phyloP scores from a whole-genome alignment of 2,329 filamentous ascomycete genomes.

The Curvularia lunata region DNA sequence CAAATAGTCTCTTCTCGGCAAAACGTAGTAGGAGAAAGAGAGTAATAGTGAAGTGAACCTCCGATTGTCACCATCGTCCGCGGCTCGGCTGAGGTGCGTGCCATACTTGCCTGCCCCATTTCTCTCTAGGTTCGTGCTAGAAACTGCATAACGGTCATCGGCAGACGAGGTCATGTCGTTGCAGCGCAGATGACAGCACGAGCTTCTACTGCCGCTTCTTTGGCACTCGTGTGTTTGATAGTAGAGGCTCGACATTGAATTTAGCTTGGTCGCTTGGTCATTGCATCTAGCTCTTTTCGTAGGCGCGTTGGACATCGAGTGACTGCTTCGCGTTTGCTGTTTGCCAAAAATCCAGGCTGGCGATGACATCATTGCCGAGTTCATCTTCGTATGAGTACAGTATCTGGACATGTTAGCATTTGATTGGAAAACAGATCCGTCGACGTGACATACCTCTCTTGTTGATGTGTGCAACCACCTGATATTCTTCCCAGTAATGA shows the following conservation, averaged over 20 bases:
- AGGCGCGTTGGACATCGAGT: slow-evolving; percentile 35
- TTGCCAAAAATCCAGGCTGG: slow-evolving; percentile 93
- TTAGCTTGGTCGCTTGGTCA: background rate
- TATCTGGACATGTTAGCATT: slow-evolving; percentile 66
- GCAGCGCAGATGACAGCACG: background rate
- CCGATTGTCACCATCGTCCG: slow-evolving; percentile 13
- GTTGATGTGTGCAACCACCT: slow-evolving; percentile 97
- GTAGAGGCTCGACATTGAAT: slow-evolving; percentile 9
- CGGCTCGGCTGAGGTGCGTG: slow-evolving; percentile 13
- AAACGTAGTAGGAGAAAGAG: background rate
- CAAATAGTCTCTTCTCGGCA: slow-evolving; percentile 10
- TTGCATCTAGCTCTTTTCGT: slow-evolving; percentile 34
- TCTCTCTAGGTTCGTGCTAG: background rate
- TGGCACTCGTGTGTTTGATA: slow-evolving; percentile 10
- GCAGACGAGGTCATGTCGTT: slow-evolving; percentile 3
- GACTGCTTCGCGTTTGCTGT: slow-evolving; percentile 38
- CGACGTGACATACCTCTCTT: slow-evolving; percentile 73
- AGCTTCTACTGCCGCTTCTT: background rate
- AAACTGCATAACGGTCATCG: slow-evolving; percentile 3
- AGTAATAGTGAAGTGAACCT: slow-evolving; percentile 9
- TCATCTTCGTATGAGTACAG: slow-evolving; percentile 98
- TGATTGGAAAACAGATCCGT: background rate
- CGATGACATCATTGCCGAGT: slow-evolving; percentile 87
- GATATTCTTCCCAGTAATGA: slow-evolving; percentile 95
- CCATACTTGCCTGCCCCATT: slow-evolving; percentile 3